Evolutionary conservation across 805 yeast genomes (phyloP).

Genomic region (Dipodascus geniculatus): DNA sequence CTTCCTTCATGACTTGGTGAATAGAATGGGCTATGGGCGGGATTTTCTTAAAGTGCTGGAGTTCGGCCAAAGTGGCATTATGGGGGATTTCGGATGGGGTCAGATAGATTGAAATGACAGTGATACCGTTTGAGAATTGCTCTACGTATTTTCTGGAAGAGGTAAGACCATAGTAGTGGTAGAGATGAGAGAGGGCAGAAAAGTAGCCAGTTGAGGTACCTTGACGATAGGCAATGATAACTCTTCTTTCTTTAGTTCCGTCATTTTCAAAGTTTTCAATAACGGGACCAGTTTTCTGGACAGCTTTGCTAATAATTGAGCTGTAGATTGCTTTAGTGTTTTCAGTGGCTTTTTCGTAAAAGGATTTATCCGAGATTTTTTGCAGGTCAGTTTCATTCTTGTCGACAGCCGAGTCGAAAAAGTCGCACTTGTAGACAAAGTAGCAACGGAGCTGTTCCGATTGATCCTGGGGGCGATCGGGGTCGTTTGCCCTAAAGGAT

Average conservation of each 20-base stretch:
- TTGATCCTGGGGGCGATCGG: slow-evolving; percentile 17
- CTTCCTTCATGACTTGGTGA: slow-evolving; percentile 86
- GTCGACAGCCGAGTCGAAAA: slow-evolving; percentile 25
- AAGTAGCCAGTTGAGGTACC: slow-evolving; percentile 77
- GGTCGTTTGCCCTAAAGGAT: slow-evolving; percentile 49
- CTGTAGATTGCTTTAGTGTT: slow-evolving; percentile 74
- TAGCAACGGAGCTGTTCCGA: slow-evolving; percentile 45
- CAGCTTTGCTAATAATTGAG: slow-evolving; percentile 57
- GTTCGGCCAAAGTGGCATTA: slow-evolving; percentile 24
- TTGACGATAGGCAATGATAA: slow-evolving; percentile 79
- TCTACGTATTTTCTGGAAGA: slow-evolving; percentile 88
- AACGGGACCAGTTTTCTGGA: slow-evolving; percentile 77
- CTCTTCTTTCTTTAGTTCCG: slow-evolving; percentile 71
- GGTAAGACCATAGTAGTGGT: slow-evolving; percentile 75
- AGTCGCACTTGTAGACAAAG: slow-evolving; percentile 71
- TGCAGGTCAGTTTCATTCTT: slow-evolving; percentile 41
- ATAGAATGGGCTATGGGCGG: slow-evolving; percentile 62
- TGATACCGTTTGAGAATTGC: slow-evolving; percentile 80
- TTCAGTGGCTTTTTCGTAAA: slow-evolving; percentile 61
- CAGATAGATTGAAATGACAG: slow-evolving; percentile 79
- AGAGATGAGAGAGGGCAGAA: slow-evolving; percentile 75
- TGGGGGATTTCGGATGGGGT: slow-evolving; percentile 44
- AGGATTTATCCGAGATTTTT: slow-evolving; percentile 66
- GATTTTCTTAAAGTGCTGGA: slow-evolving; percentile 17
- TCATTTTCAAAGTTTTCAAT: slow-evolving; percentile 77